Evolutionary conservation across 768 basidiomycete genomes (phyloP).

Genomic region (Tylopilus felleus): DNA sequence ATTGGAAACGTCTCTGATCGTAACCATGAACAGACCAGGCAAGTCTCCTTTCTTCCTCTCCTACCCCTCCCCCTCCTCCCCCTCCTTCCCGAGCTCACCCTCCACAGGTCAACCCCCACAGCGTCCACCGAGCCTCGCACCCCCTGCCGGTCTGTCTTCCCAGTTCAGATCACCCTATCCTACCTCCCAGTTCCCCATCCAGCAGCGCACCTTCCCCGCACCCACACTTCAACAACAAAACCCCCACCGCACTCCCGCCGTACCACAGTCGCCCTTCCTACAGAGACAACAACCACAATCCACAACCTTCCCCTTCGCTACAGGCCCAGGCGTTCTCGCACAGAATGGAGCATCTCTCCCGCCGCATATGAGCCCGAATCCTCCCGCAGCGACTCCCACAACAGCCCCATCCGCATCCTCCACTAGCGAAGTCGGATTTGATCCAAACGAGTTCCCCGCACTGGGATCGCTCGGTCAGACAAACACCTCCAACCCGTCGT

Average conservation of each 20-base stretch:
- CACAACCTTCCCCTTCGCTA: slow-evolving; percentile 60
- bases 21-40: slow-evolving; percentile 62
- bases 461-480: slow-evolving; percentile 62
- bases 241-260: slow-evolving; percentile 56
- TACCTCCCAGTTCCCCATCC: slow-evolving; percentile 33
- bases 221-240: slow-evolving; percentile 52
- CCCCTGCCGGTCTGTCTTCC: slow-evolving; percentile 56
- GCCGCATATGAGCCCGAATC: slow-evolving; percentile 54
- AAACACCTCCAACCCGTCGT: slow-evolving; percentile 37
- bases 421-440: slow-evolving; percentile 71
- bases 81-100: slow-evolving; percentile 16
- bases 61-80: slow-evolving; percentile 9
- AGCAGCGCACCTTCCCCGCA: slow-evolving; percentile 31
- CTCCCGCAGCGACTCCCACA: slow-evolving; percentile 35
- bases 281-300: slow-evolving; percentile 47
- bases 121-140: slow-evolving; percentile 70
- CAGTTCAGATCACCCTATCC: slow-evolving; percentile 59
- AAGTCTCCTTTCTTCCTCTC: slow-evolving; percentile 17
- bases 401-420: slow-evolving; percentile 61
- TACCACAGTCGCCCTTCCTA: slow-evolving; percentile 62
- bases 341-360: slow-evolving; percentile 56
- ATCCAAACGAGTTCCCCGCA: slow-evolving; percentile 87
- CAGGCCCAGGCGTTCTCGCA: slow-evolving; percentile 40
- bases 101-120: slow-evolving; percentile 74
- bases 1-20: not conserved